phyloP scores from a whole-genome alignment of 2,329 filamentous ascomycete genomes.

The Cladobotryum protrusum region DNA sequence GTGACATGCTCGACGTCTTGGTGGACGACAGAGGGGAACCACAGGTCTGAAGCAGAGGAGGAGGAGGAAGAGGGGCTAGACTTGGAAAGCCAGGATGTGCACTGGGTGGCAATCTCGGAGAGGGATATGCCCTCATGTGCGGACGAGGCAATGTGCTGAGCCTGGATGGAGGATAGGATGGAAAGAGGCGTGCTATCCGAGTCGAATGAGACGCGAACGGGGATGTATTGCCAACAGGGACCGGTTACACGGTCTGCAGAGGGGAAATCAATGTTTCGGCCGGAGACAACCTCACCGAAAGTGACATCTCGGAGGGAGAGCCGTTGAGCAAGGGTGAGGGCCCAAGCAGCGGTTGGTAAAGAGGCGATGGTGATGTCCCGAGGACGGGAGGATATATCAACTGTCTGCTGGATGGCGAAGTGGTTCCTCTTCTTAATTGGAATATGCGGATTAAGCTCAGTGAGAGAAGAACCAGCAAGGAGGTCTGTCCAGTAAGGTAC shows the following conservation, averaged over 20 bases:
- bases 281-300: slow-evolving; percentile 61
- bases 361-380: slow-evolving; percentile 57
- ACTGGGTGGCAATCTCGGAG: slow-evolving; percentile 43
- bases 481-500: slow-evolving; percentile 57
- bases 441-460: slow-evolving; percentile 32
- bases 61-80: slow-evolving; percentile 12
- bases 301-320: slow-evolving; percentile 49
- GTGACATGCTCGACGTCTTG: slow-evolving; percentile 59
- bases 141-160: slow-evolving; percentile 51
- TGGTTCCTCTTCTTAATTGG: slow-evolving; percentile 32
- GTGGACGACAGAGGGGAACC: slow-evolving; percentile 53
- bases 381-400: slow-evolving; percentile 42
- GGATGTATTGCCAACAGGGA: slow-evolving; percentile 62
- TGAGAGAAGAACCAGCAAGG: slow-evolving; percentile 49
- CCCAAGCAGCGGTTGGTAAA: slow-evolving; percentile 62
- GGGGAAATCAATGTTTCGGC: slow-evolving; percentile 52
- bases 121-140: slow-evolving; percentile 50
- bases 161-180: slow-evolving; percentile 47
- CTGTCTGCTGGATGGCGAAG: slow-evolving; percentile 35
- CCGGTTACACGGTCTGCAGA: slow-evolving; percentile 51
- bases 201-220: slow-evolving; percentile 53
- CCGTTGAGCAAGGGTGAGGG: slow-evolving; percentile 52
- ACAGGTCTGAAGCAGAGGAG: slow-evolving; percentile 22
- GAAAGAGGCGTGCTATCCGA: slow-evolving; percentile 45
- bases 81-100: slow-evolving; percentile 34